Percentiles rank a stretch among this genome's conserved stretches.
Conservation (phyloP, 2,329 filamentous ascomycete genomes). For the Colletotrichum sp. region DNA sequence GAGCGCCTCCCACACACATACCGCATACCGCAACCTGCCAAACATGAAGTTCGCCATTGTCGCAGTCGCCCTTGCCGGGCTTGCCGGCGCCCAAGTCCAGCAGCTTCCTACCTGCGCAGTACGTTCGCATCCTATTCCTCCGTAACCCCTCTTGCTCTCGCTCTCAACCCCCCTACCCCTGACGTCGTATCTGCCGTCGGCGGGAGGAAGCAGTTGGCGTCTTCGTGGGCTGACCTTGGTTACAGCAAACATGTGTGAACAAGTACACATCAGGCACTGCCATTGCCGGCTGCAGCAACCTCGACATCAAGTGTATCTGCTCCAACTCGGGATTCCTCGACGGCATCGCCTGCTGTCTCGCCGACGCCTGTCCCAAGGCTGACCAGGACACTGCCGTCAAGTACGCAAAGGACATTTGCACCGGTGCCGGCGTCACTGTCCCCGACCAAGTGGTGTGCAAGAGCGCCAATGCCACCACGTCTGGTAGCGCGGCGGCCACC, state of each 20-base stretch:
- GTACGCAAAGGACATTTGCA: constrained; percentile 44
- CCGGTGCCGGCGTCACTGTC: constrained; percentile 35
- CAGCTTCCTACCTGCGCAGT: constrained; percentile 44
- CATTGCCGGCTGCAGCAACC: constrained; percentile 41
- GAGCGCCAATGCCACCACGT: background rate
- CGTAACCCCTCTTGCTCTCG: background rate
- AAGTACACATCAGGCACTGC: constrained; percentile 34
- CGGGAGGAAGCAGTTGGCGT: background rate
- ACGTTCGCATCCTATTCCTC: constrained; percentile 25
- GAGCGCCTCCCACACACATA: constrained; percentile 12
- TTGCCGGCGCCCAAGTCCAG: constrained; percentile 37
- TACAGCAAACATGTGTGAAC: constrained; percentile 33
- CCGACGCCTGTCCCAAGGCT: constrained; percentile 33
- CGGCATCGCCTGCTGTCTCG: constrained; percentile 47
- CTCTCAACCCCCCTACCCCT: background rate
- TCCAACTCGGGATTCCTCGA: constrained; percentile 42
- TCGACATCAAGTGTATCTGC: constrained; percentile 48
- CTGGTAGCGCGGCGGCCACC: background rate
- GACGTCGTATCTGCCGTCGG: background rate
- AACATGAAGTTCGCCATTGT: constrained; percentile 40
- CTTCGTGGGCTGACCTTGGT: constrained; percentile 25
- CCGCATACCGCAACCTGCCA: constrained; percentile 18
- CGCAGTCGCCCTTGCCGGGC: constrained; percentile 30
- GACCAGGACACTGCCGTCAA: constrained; percentile 39
- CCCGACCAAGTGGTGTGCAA: constrained; percentile 43